A percentile compares a stretch with the other conserved stretches of the same genome.
phyloP scores from a whole-genome alignment of 2,329 filamentous ascomycete genomes.

The Aspergillus pseudoglaucus region DNA sequence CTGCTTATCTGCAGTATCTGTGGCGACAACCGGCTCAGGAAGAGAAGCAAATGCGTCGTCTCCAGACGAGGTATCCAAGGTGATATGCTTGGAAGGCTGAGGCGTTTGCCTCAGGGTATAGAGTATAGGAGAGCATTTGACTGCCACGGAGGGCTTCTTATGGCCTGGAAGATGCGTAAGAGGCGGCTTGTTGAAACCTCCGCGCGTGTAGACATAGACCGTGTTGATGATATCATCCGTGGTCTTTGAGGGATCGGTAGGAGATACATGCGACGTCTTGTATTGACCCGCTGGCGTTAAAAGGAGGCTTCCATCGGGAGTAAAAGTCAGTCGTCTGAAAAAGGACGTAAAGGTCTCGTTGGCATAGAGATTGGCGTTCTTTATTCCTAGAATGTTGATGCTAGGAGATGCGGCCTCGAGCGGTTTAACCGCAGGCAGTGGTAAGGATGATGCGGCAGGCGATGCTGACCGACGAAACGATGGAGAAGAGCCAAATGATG shows the following conservation, averaged over 20 bases:
- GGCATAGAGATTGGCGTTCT: conserved; percentile 85
- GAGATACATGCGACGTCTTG: conserved; percentile 66
- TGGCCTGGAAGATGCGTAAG: conserved; percentile 92
- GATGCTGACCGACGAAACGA: conserved; percentile 82
- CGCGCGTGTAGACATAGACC: conserved; percentile 95
- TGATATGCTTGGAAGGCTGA: conserved; percentile 76
- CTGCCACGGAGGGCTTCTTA: conserved; percentile 95
- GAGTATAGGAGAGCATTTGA: conserved; percentile 85
- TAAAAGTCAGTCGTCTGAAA: conserved; percentile 87
- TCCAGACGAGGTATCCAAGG: conserved; percentile 82
- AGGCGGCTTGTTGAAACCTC: conserved; percentile 92
- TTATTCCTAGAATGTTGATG: conserved; percentile 59
- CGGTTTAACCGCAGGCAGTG: conserved; percentile 89
- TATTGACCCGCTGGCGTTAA: conserved; percentile 95
- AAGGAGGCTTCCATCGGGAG: conserved; percentile 87
- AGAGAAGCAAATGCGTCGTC: conserved; percentile 79
- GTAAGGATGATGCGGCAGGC: conserved; percentile 77
- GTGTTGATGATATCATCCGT: conserved; percentile 89
- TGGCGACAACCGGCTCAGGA: conserved; percentile 69
- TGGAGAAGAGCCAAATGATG: conserved; percentile 74
- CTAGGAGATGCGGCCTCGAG: conserved; percentile 79
- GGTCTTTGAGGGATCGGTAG: conserved; percentile 62
- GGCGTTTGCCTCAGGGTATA: conserved; percentile 69
- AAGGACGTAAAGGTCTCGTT: conserved; percentile 97
- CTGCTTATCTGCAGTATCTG: conserved; percentile 35